Conservation (phyloP, 208 protist species). For the Sergeia podlipaevii region DNA sequence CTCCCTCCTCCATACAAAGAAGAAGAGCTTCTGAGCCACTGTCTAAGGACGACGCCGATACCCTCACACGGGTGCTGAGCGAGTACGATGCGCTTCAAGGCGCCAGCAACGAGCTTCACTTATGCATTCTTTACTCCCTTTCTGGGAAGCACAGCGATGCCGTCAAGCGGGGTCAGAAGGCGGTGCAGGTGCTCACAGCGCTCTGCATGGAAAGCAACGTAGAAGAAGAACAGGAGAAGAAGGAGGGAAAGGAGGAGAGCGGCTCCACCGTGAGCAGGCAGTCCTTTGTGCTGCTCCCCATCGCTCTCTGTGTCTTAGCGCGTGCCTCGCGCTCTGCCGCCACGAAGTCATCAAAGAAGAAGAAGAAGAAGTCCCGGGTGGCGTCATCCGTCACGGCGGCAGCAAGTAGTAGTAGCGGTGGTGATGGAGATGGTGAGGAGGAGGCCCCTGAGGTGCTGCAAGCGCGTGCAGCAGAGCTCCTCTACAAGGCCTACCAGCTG, state of each 20-base stretch:
- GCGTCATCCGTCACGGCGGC: too few species aligned
- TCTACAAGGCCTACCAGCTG: too few species aligned
- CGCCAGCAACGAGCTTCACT: conserved; percentile 5
- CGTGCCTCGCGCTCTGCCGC: neutral
- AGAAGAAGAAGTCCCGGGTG: neutral
- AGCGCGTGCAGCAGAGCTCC: too few species aligned
- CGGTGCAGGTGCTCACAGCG: conserved; percentile 3
- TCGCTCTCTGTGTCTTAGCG: neutral
- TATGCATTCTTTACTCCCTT: neutral
- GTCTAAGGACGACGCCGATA: neutral
- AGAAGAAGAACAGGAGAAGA: neutral
- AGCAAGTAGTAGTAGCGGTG: too few species aligned
- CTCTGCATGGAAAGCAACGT: conserved; percentile 7
- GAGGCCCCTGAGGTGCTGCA: too few species aligned
- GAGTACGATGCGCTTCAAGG: conserved; percentile 1
- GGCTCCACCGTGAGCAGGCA: neutral
- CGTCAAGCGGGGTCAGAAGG: conserved; percentile 4
- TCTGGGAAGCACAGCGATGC: neutral
- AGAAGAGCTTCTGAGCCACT: too few species aligned
- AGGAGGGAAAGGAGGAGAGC: neutral
- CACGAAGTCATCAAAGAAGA: neutral
- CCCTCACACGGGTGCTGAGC: neutral
- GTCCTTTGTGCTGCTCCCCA: neutral
- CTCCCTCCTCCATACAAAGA: too few species aligned
- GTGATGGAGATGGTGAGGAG: too few species aligned